Conservation (phyloP, 2,329 filamentous ascomycete species). For the Endoconidiophora polonica region DNA sequence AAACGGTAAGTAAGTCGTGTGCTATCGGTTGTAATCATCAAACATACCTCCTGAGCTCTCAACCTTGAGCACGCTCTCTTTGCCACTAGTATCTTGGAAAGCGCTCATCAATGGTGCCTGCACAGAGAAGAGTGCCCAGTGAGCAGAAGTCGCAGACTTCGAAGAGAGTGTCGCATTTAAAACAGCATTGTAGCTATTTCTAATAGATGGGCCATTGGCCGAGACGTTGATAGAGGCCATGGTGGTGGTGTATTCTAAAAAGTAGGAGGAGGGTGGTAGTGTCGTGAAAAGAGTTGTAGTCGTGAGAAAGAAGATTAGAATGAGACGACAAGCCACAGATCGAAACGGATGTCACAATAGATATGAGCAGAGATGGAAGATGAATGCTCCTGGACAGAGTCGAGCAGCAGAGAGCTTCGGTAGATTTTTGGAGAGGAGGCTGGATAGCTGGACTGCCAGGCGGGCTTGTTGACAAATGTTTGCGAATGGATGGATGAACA, state of each 20-base stretch:
- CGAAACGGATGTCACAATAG: not conserved
- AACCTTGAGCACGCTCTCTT: constrained; percentile 92
- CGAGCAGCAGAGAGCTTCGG: too few species aligned
- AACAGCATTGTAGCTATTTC: constrained; percentile 54
- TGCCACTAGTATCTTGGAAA: constrained; percentile 71
- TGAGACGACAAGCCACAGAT: not conserved
- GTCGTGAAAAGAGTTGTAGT: not conserved
- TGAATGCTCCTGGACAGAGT: not conserved
- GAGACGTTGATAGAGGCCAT: constrained; percentile 75
- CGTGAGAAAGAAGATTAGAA: not conserved
- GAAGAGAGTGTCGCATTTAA: constrained; percentile 36
- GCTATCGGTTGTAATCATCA: not conserved
- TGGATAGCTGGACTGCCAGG: too few species aligned
- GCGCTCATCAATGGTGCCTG: constrained; percentile 83
- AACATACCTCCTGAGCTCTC: constrained; percentile 67
- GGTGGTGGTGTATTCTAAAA: constrained; percentile 1
- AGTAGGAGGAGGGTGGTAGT: too few species aligned
- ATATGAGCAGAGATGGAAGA: not conserved
- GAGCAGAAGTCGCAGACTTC: constrained; percentile 64
- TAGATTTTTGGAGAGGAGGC: too few species aligned
- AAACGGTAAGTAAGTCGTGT: not conserved
- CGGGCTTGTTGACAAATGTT: too few species aligned
- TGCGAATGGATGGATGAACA: too few species aligned
- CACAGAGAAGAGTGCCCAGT: constrained; percentile 91
- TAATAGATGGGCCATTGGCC: constrained; percentile 66